A percentile compares a stretch with the other conserved stretches of the same genome.
phyloP scores from a whole-genome alignment of 257 asterid species.

The Forsythia suspensa region DNA sequence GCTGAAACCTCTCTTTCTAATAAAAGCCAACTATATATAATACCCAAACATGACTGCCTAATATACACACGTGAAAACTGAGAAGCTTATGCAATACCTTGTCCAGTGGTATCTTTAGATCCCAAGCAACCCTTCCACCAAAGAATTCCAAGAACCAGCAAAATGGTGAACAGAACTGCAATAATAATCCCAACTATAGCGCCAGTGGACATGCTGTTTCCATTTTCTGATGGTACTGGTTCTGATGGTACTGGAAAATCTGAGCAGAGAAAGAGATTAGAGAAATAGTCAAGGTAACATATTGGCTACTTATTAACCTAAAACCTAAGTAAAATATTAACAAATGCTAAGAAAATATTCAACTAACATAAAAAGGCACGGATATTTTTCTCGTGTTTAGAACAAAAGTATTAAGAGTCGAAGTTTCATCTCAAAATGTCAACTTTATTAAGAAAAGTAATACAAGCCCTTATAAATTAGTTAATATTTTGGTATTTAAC shows the following conservation, averaged over 20 bases:
- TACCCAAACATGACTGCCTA: background rate
- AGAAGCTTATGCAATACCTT: constrained; percentile 37
- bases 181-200: constrained; percentile 53
- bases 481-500: no score
- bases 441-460: no score
- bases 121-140: constrained; percentile 63
- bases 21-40: background rate
- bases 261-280: constrained; percentile 26
- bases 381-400: background rate
- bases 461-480: no score
- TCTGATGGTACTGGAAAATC: constrained; percentile 43
- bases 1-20: background rate
- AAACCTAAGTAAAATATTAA: background rate
- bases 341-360: background rate
- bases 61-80: background rate
- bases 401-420: background rate
- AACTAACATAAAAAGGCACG: background rate
- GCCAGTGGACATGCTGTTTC: constrained; percentile 41
- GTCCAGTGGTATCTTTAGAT: constrained; percentile 27
- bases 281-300: background rate
- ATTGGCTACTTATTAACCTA: background rate
- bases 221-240: constrained; percentile 16
- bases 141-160: constrained; percentile 39
- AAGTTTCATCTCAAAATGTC: no score
- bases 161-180: constrained; percentile 35